Base-by-base conservation (phyloP, 768 basidiomycete genomes). In the Pleurotus djamor region DNA sequence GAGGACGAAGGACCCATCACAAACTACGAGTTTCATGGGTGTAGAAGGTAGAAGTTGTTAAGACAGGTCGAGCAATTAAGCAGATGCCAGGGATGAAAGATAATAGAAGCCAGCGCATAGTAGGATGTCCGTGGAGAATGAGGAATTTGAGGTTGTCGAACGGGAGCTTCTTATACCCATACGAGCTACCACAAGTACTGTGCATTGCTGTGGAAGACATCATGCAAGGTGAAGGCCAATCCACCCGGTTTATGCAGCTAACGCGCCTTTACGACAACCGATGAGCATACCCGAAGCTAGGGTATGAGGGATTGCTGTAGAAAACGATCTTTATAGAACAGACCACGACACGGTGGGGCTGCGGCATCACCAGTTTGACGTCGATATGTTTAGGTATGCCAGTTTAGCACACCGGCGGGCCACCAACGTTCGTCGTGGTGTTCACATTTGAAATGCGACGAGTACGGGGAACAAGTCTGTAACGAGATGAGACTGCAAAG, bases 21-120 rank as follows among this genome's bases (percentile, higher is more conserved):
- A 59, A 41, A 7, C 48, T 56, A 33, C 70, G 68, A 59, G 64
- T 69, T 57, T 75, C 72, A 59, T 73, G 71, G 5, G 72, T 59
- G 21, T 38, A 57, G 51, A 12, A 50, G 12, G 50, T 32, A 14
- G 57, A 56, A 2, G 38, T 37, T 7, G 41, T 48, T 14, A 38
- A 17, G 17, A 37, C 17, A 33, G 47, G 7, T 17, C 12, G 34
- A 37, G 58, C 48, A 17, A 12, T 17, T n/a, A 17, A 12, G 14
- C 13, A 47, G 45, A 17, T 17, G 16, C 13, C 14, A 17, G 7
- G 13, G 45, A 47, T 47, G 7, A 16, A 16, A n/a, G 16, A 17
- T 47, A 16, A 7, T 7, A 17, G 7, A 47, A 17, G 17, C 45
- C 9, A 47, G 12, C 45, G 13, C 45, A 47, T 47, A 4, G 9